Evolutionary conservation across 805 yeast genomes (phyloP).

Genomic region (Kodamaea jinghongensis): DNA sequence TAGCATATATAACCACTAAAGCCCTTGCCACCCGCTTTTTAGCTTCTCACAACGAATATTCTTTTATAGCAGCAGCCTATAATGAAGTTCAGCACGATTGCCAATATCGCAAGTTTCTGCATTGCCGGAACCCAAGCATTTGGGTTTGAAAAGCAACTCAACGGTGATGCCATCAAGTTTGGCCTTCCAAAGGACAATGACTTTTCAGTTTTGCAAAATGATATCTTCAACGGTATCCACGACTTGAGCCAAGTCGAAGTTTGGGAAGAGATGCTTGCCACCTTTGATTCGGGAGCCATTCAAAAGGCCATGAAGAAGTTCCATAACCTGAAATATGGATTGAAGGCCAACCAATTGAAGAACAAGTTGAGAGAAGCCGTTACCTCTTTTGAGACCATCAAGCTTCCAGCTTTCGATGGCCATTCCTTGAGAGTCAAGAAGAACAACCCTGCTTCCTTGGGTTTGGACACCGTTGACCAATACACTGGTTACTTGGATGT

Average conservation of each 20-base stretch:
- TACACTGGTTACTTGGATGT: slow-evolving; percentile 41
- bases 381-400: slow-evolving; percentile 12
- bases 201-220: slow-evolving; percentile 3
- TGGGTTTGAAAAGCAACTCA: background rate
- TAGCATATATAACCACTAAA: background rate
- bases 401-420: slow-evolving; percentile 18
- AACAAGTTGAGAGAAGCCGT: slow-evolving; percentile 11
- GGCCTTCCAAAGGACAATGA: slow-evolving; percentile 1
- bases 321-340: slow-evolving; percentile 1
- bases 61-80: background rate
- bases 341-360: slow-evolving; percentile 9
- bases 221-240: no score
- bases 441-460: slow-evolving; percentile 33
- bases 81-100: slow-evolving; percentile 6
- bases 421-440: slow-evolving; percentile 31
- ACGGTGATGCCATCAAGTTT: slow-evolving; percentile 2
- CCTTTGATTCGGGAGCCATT: slow-evolving; percentile 3
- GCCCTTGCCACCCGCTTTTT: no score
- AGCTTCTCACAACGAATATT: background rate
- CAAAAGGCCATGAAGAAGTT: slow-evolving; percentile 7
- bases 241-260: background rate
- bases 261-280: slow-evolving; percentile 7
- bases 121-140: slow-evolving; percentile 5
- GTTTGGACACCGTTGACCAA: slow-evolving; percentile 36
- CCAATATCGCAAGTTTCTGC: slow-evolving; percentile 3